Evolutionary conservation across 768 basidiomycete genomes (phyloP).

Genomic region (Lyophyllum shimeji): DNA sequence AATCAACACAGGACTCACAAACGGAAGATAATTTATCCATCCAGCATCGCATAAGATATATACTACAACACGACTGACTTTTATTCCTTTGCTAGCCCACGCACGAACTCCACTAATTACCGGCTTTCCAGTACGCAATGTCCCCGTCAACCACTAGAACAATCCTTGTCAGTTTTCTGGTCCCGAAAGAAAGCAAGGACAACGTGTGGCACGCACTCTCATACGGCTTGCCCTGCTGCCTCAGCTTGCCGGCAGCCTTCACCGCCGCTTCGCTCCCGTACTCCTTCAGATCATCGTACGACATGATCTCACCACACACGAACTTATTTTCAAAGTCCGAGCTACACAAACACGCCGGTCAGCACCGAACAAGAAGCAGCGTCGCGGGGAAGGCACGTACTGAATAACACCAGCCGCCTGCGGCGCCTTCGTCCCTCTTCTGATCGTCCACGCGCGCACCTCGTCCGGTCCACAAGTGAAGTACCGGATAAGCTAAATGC

Average conservation of each 20-base stretch:
- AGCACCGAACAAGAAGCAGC: not conserved
- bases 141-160: slow-evolving; percentile 79
- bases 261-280: slow-evolving; percentile 88
- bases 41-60: not conserved
- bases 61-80: not conserved
- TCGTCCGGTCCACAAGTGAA: slow-evolving; percentile 98
- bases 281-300: slow-evolving; percentile 86
- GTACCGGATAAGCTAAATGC: slow-evolving; percentile 80
- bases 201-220: slow-evolving; percentile 61
- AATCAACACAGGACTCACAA: not conserved
- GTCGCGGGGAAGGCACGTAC: slow-evolving; percentile 40
- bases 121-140: slow-evolving; percentile 91
- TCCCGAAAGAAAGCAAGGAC: not conserved
- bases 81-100: not conserved
- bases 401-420: slow-evolving; percentile 99
- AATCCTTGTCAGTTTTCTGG: slow-evolving; percentile 7
- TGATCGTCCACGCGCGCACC: slow-evolving; percentile 97
- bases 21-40: not conserved
- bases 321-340: slow-evolving; percentile 98
- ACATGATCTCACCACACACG: slow-evolving; percentile 96
- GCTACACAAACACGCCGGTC: slow-evolving; percentile 34
- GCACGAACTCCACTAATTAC: slow-evolving; percentile 35
- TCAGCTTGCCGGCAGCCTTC: slow-evolving; percentile 91
- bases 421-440: slow-evolving; percentile 91
- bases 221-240: slow-evolving; percentile 97